Percentiles rank a stretch among this genome's conserved stretches.
Evolutionary conservation across 2,329 filamentous ascomycete species (phyloP).

Genomic region (Mariannaea sp.): DNA sequence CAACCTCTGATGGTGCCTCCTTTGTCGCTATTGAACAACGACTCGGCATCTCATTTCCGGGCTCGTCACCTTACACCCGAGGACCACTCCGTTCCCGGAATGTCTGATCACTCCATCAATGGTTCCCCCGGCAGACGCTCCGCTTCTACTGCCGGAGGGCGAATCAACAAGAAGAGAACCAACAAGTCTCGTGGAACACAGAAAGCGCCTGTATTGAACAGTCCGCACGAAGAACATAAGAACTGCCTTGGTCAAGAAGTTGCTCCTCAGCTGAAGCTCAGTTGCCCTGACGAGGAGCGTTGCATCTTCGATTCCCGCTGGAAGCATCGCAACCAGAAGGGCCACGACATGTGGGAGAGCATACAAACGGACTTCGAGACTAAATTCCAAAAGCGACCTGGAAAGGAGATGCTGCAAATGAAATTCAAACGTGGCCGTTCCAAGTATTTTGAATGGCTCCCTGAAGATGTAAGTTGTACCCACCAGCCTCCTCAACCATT

Average conservation of each 20-base stretch:
- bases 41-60: constrained; percentile 27
- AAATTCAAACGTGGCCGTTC: constrained; percentile 56
- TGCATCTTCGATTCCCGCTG: constrained; percentile 57
- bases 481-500: neutral
- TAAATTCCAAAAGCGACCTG: constrained; percentile 43
- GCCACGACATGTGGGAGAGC: constrained; percentile 63
- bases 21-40: constrained; percentile 33
- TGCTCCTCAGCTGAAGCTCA: constrained; percentile 48
- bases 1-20: constrained; percentile 33
- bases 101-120: constrained; percentile 29
- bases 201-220: constrained; percentile 19
- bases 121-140: constrained; percentile 38
- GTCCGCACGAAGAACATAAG: constrained; percentile 40
- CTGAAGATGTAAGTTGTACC: constrained; percentile 52
- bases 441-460: constrained; percentile 55
- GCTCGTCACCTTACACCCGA: constrained; percentile 36
- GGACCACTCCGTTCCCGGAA: constrained; percentile 18
- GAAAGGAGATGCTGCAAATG: constrained; percentile 61
- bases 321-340: constrained; percentile 52
- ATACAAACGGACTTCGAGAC: constrained; percentile 52
- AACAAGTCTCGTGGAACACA: constrained; percentile 22
- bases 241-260: constrained; percentile 44
- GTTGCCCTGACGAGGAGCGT: constrained; percentile 53
- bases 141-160: constrained; percentile 26
- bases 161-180: constrained; percentile 40